Conservation (phyloP, 768 basidiomycete genomes). For the Pholiota molesta region DNA sequence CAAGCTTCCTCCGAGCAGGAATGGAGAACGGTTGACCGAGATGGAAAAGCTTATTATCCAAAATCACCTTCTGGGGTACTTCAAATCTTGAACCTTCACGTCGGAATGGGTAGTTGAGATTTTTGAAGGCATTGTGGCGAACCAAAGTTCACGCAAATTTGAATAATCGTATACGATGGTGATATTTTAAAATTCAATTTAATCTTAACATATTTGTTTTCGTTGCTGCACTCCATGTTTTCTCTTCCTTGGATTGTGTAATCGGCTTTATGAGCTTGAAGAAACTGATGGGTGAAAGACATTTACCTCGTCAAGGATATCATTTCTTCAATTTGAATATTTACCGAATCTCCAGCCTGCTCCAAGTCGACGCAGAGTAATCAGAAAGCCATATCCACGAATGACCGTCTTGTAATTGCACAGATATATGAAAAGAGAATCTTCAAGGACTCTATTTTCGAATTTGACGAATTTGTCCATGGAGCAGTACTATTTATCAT, state of each 20-base stretch:
- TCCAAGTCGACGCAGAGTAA: too few species aligned
- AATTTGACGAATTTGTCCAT: too few species aligned
- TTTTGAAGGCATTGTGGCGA: too few species aligned
- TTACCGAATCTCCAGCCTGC: too few species aligned
- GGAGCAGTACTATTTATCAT: too few species aligned
- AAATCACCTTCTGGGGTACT: neutral
- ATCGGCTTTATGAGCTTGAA: constrained; percentile 31
- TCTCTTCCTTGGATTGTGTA: constrained; percentile 23
- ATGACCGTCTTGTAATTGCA: too few species aligned
- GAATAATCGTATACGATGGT: neutral
- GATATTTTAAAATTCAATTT: constrained; percentile 12
- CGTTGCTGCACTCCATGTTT: constrained; percentile 18
- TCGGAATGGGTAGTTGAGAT: neutral
- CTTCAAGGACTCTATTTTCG: too few species aligned
- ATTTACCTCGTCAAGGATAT: constrained; percentile 9
- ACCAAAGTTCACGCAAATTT: neutral
- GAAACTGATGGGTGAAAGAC: constrained; percentile 39
- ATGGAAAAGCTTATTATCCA: neutral
- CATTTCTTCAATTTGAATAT: neutral
- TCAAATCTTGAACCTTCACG: neutral
- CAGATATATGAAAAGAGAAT: too few species aligned
- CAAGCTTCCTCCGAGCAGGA: neutral
- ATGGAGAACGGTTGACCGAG: neutral
- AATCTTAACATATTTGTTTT: constrained; percentile 14
- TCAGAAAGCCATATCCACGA: too few species aligned